A percentile compares a stretch with the other conserved stretches of the same genome.
Conservation (phyloP, 495 filamentous ascomycete genomes). For the Neurospora terricola region DNA sequence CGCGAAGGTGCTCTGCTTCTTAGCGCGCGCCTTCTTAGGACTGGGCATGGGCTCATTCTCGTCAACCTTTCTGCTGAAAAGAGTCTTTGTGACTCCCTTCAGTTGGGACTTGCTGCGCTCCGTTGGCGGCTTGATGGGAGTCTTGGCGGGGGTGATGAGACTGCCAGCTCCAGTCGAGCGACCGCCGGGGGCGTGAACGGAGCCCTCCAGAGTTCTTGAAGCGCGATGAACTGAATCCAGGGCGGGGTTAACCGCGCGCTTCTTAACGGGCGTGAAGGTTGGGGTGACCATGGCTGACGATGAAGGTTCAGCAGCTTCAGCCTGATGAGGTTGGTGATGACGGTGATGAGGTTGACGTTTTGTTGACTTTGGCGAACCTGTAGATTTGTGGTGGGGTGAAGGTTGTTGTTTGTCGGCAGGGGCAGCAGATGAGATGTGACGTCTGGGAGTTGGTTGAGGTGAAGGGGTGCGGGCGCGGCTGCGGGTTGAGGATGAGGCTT, state of each 20-base stretch:
- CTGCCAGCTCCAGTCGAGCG: constrained; percentile 31
- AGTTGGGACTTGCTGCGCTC: constrained; percentile 42
- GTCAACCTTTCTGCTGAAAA: constrained; percentile 44
- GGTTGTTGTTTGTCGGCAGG: constrained; percentile 23
- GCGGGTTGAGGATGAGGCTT: not conserved
- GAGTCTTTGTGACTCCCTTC: constrained; percentile 56
- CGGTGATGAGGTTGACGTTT: constrained; percentile 7
- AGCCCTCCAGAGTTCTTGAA: constrained; percentile 24
- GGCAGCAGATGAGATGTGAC: constrained; percentile 19
- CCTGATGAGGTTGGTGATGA: not conserved
- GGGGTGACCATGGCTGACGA: constrained; percentile 29
- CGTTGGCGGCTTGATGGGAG: constrained; percentile 62
- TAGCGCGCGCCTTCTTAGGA: constrained; percentile 43
- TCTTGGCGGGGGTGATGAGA: constrained; percentile 86
- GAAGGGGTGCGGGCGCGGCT: constrained; percentile 31
- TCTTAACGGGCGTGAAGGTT: constrained; percentile 44
- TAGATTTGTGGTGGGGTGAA: constrained; percentile 21
- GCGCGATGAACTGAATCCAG: constrained; percentile 28
- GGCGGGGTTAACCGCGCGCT: constrained; percentile 19
- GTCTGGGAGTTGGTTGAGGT: constrained; percentile 27
- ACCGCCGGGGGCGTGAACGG: not conserved
- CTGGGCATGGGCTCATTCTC: constrained; percentile 47
- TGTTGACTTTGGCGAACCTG: constrained; percentile 19
- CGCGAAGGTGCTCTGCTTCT: constrained; percentile 46
- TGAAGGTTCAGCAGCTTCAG: not conserved